phyloP scores from a whole-genome alignment of 2,329 filamentous ascomycete species.

The Blastomyces parvus region DNA sequence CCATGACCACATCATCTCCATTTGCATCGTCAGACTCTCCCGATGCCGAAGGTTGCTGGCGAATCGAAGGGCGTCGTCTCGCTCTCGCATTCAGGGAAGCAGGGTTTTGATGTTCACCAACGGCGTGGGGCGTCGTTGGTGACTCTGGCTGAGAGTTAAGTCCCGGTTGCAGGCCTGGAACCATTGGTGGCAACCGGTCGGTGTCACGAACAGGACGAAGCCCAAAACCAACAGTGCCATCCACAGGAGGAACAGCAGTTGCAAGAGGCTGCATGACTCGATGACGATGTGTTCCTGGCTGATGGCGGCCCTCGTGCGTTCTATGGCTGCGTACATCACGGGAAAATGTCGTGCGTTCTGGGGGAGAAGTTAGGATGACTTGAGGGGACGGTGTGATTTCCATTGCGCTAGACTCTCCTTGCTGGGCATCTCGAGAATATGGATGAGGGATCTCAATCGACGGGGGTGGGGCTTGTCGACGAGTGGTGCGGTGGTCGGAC shows the following conservation, averaged over 20 bases:
- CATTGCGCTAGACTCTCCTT: conserved; percentile 43
- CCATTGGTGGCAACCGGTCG: conserved; percentile 76
- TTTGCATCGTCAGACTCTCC: conserved; percentile 80
- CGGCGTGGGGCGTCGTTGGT: conserved; percentile 71
- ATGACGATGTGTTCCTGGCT: conserved; percentile 42
- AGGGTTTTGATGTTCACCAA: conserved; percentile 49
- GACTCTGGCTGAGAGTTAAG: conserved; percentile 84
- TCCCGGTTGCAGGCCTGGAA: conserved; percentile 57
- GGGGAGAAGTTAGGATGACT: conserved; percentile 59
- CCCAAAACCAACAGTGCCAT: conserved; percentile 60
- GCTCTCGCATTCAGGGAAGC: conserved; percentile 48
- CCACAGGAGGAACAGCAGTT: conserved; percentile 57
- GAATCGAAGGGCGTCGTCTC: conserved; percentile 70
- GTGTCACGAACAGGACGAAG: conserved; percentile 69
- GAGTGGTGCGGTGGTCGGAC: conserved; percentile 48
- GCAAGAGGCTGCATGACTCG: conserved; percentile 57
- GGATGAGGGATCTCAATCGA: conserved; percentile 66
- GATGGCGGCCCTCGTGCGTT: conserved; percentile 30
- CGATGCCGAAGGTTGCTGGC: conserved; percentile 79
- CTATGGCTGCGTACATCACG: conserved; percentile 45
- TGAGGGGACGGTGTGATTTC: conserved; percentile 55
- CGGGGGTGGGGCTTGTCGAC: conserved; percentile 73
- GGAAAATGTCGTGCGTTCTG: conserved; percentile 58
- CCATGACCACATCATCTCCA: conserved; percentile 68
- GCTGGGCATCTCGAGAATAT: conserved; percentile 41